Evolutionary conservation across 768 basidiomycete species (phyloP).

Genomic region (Suillus discolor): DNA sequence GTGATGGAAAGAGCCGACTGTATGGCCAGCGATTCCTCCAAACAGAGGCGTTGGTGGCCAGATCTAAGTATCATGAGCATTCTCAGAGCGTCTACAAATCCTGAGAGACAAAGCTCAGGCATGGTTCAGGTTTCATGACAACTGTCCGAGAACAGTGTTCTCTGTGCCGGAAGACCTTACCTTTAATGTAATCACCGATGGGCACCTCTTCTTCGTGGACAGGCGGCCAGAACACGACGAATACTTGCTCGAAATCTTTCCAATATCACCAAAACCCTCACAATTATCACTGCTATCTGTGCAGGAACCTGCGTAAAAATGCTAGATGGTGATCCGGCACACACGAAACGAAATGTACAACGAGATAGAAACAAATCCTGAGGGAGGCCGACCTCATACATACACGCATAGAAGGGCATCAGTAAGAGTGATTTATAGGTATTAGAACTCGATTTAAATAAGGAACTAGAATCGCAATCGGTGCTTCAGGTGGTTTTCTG

Average conservation of each 20-base stretch:
- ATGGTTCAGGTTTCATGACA: no score
- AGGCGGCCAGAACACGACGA: no score
- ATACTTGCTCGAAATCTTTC: slow-evolving; percentile 57
- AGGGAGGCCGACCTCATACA: slow-evolving; percentile 12
- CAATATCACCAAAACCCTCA: no score
- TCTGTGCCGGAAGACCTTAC: no score
- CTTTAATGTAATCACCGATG: no score
- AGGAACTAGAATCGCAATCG: not conserved
- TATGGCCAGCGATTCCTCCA: slow-evolving; percentile 70
- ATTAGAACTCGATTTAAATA: not conserved
- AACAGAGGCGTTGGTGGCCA: slow-evolving; percentile 83
- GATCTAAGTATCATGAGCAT: slow-evolving; percentile 44
- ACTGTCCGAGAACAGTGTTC: no score
- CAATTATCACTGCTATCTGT: slow-evolving; percentile 55
- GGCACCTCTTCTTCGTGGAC: no score
- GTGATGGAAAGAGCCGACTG: slow-evolving; percentile 54
- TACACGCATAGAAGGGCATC: slow-evolving; percentile 1
- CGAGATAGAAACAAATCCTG: slow-evolving; percentile 24
- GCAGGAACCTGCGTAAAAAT: slow-evolving; percentile 34
- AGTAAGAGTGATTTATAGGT: slow-evolving; percentile 2
- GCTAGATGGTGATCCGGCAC: slow-evolving; percentile 23
- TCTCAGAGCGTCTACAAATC: not conserved
- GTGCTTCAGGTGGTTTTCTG: slow-evolving; percentile 23
- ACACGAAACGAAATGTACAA: slow-evolving; percentile 22
- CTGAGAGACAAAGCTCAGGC: no score